Base-by-base conservation (phyloP, 1,139 yeast genomes). In the Candida sanyaensis region DNA sequence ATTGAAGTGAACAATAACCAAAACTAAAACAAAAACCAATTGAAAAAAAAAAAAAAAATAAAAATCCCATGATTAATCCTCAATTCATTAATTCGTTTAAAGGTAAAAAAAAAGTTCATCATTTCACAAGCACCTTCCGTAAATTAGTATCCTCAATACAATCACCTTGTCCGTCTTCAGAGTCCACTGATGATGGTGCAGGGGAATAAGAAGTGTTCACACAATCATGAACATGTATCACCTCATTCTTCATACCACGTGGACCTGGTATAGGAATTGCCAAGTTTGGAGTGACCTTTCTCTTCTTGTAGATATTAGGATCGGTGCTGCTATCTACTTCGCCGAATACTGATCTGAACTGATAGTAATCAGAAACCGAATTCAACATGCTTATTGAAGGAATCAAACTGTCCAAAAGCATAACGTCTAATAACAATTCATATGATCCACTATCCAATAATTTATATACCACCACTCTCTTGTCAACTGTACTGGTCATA, bases 401-500 rank as follows among this genome's bases (percentile, higher is more conserved):
- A 4, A 55, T 44, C 36, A 55, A 43, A 10, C 53, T 46, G 37
- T 53, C 50, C 43, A 53, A 45, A 21, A 50, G 45, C 26, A 47
- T 52, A 10, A 56, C 40, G 37, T 52, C 50, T 23, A 55, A 36
- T 21, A 57, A 43, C 41, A 55, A 42, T 30, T 55, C 56, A 37
- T 41, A 44, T 2, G 55, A 46, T 21, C 55, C 55, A 45, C 64
- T 60, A 47, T 64, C 69, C 43, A 34, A 53, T 7, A 68, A 55
- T 46, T 60, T 62, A 50, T 65, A 65, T n/a, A 67, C 55, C 11
- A 62, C 56, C 29, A 66, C 44, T 28, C 54, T 47, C 37, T 56
- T 57, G 42, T 65, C 67, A 9, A 66, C 50, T n/a, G 66, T 60
- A 12, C 69, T 52, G 21, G 62, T 53, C 12, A 67, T 43, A 9